Conservation (phyloP, 257 asterid species). For the Phtheirospermum japonicum region DNA sequence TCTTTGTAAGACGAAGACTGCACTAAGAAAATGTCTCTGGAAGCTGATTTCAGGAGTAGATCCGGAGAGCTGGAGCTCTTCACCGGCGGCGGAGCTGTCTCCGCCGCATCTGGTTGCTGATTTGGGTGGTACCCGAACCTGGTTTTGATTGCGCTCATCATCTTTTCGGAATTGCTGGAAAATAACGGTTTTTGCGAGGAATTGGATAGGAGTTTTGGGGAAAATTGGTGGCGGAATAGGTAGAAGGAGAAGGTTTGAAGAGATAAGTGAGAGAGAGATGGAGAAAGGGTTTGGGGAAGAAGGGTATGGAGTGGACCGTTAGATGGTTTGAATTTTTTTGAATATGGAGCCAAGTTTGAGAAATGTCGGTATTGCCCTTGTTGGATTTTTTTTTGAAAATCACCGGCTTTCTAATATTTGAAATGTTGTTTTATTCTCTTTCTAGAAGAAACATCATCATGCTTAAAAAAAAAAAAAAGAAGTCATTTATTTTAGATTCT, state of each 20-base stretch:
- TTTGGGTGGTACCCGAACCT: constrained; percentile 50
- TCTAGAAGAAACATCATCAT: too few relatives aligned
- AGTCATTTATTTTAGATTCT: too few relatives aligned
- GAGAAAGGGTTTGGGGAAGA: constrained; percentile 7
- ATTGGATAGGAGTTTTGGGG: not conserved
- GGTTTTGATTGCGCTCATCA: constrained; percentile 54
- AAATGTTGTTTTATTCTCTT: not conserved
- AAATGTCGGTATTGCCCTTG: constrained; percentile 26
- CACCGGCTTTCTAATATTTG: not conserved
- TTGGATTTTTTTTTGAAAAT: not conserved
- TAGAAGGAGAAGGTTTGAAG: not conserved
- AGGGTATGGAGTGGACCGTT: constrained; percentile 27
- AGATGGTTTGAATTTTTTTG: constrained; percentile 34
- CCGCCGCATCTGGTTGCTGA: constrained; percentile 39
- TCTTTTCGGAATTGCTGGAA: constrained; percentile 40
- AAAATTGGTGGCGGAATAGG: not conserved
- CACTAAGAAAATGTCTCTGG: constrained; percentile 30
- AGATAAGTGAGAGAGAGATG: not conserved
- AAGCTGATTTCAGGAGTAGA: constrained; percentile 46
- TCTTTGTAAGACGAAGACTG: constrained; percentile 34
- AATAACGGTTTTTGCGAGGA: constrained; percentile 48
- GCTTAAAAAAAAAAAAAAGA: too few relatives aligned
- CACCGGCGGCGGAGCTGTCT: constrained; percentile 30
- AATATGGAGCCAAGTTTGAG: constrained; percentile 30
- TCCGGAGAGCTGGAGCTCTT: constrained; percentile 73